Base-by-base conservation (phyloP, 148 eudicot genomes). In the Dysphania ambrosioides region DNA sequence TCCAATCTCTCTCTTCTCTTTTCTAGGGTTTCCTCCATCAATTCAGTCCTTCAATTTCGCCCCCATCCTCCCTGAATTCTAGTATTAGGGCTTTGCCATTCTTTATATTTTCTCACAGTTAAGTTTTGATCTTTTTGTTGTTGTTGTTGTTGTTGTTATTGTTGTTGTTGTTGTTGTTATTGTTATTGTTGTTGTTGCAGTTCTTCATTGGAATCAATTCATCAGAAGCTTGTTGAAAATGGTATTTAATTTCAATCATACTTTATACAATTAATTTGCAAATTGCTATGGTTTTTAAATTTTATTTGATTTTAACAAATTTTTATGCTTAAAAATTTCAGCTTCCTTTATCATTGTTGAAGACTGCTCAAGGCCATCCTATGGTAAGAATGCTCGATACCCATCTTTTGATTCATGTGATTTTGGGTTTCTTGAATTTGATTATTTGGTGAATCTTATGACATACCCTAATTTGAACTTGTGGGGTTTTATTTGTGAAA, bases 351-450 rank as follows among this genome's bases (percentile, higher is more conserved):
- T 88, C 97, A 58, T 79, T 91, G 15, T 82, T 91, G 68, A 91
- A 91, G 87, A 89, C 93, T 31, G 91, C 97, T 0, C 97, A 91
- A 72, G 97, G 97, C 19, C 97, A 91, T 78, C 97, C 97, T 64
- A 91, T 91, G 97, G 97, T 91, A 82, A 32, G 73, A 55, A 63
- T 13, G 38, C 75, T 31, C 24, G 13, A 5, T 60, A 34, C 61
- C 56, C 51, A 6, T 15, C 6, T 56, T 38, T 6, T 10, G 30
- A 0, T 29, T 15, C 35, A 0, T 30, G 24, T 24, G 8, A 62
- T 23, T 40, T 47, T 6, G n/a, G 4, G 32, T 69, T 63, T 57
- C 7, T 9, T 4, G 0, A 15, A 19, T 78, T 69, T 55, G 8
- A 40, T 19, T 36, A 19, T 53, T 51, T 4, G 19, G 8, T 3